Evolutionary conservation across 2,329 filamentous ascomycete genomes (phyloP), one percentile per base, ranked within the genome.

Genomic region (Fusarium subtropicale): DNA sequence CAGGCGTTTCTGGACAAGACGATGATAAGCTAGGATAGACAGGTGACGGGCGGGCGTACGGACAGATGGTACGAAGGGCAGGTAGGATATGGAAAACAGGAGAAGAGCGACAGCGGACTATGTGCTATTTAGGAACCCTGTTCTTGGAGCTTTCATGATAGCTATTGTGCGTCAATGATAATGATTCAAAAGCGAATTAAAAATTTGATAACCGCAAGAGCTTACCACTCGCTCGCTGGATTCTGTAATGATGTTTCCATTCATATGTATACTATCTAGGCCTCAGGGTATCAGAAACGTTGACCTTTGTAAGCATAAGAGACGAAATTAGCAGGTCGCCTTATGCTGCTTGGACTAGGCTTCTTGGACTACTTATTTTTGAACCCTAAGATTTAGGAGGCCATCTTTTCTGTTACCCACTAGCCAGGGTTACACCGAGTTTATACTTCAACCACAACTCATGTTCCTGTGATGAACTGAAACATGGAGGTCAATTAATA

Each of bases 1-100:
- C 42, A 56, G 71, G 71, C 71, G 71, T 73, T 73, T 70, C 57
- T 73, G 71, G 66, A 56, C 68, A 66, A 63, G 66, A 62, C 12
- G 68, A 56, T 55, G 60, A 41, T 36, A 48, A 28, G 48, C 13
- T 39, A 51, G 11, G 69, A 74, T 74, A 73, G 71, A 73, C 53
- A 30, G 66, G 41, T 12, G 57, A 69, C 31, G 65, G 15, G 28
- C 28, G 28, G 70, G 68, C 61, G 65, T 56, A 71, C 56, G 51
- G 28, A 57, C 50, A 63, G 34, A 61, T 28, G 52, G 61, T 36
- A 62, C 34, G 45, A 44, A 42, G 18, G 50, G 44, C 26, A 31
- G 20, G n/a, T 34, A 41, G 52, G 56, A 64, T 56, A 71, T 62
- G 46, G 52, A 72, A 60, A 60, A 69, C 20, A 39, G 47, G 44